Evolutionary conservation across 2,329 filamentous ascomycete genomes (phyloP), one percentile per base, ranked within the genome.

Genomic region (Apiospora hydei): DNA sequence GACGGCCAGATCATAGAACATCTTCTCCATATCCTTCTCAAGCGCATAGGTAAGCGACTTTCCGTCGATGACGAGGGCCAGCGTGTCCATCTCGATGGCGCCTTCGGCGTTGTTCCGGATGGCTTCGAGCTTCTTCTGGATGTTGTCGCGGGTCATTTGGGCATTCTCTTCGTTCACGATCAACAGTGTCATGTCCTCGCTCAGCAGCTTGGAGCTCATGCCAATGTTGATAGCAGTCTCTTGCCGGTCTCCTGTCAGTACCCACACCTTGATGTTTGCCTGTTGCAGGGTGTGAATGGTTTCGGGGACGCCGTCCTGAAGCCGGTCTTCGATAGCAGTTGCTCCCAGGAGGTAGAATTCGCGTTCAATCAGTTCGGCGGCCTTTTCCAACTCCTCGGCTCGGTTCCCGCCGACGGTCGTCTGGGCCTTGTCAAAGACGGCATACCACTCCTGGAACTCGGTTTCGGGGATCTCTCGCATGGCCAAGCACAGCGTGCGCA

Each of bases 191-290:
- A 99, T 99, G 78, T 99, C 97, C 83, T 99, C 96, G 76, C 95
- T 98, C 73, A 99, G 94, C 69, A 99, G 89, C 84, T 98, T 98
- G 85, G 96, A 99, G 81, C 95, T 98, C 96, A 99, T 99, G 75
- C 97, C 96, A 76, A 99, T 99, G 82, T 99, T 99, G 88, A 99
- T 99, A 71, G 96, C 96, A 41, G 96, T 99, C 83, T 99, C 96
- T 83, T 99, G 97, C 78, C 96, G 91, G 85, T 99, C 96, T 77
- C 96, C 96, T 51, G 96, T 99, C 82, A 99, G 84, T 26, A 99
- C 96, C 96, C 96, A 99, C 71, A 99, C 92, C 84, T 99, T 99
- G 87, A 99, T 98, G 70, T 95, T 96, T 34, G 97, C 96, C 75
- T 95, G 94, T 82, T 99, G 97, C 41, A 99, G 87, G 0, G 96